Percentiles rank a stretch among this genome's conserved stretches.
phyloP scores from a whole-genome alignment of 2,329 filamentous ascomycete species.

The Sporothrix brasiliensis region DNA sequence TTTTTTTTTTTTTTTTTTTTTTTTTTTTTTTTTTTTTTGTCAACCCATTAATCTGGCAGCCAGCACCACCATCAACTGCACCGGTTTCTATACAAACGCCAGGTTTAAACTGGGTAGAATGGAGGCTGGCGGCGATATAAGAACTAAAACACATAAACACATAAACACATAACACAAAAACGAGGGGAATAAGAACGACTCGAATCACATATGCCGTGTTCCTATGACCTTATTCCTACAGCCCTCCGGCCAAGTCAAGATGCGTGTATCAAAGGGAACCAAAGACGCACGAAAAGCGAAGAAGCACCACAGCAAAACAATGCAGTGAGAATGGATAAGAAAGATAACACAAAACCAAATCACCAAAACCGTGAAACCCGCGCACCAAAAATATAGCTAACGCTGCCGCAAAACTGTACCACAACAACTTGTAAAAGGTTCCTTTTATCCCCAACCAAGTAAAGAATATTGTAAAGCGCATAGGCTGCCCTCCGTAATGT shows the following conservation, averaged over 20 bases:
- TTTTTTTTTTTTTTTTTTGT: neutral
- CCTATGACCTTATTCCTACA: neutral
- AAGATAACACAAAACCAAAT: neutral
- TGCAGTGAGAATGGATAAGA: neutral
- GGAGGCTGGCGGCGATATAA: neutral
- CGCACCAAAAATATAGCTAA: neutral
- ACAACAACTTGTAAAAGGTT: neutral
- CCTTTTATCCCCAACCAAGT: neutral
- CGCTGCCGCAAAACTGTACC: conserved; percentile 16
- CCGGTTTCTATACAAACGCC: too few relatives aligned
- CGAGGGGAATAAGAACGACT: neutral
- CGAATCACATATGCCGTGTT: neutral
- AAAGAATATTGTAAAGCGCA: neutral
- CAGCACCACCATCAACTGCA: too few relatives aligned
- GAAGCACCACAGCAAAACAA: neutral
- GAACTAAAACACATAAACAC: neutral
- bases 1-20: neutral
- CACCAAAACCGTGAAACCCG: conserved; percentile 16
- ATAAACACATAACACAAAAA: neutral
- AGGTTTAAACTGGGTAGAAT: too few relatives aligned
- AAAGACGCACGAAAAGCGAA: neutral
- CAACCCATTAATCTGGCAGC: too few relatives aligned
- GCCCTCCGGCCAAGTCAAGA: neutral
- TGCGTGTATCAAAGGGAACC: neutral
- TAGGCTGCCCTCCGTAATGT: neutral